A percentile compares a stretch with the other conserved stretches of the same genome.
phyloP scores from a whole-genome alignment of 331 rosid genomes.

The Rosa hybrid region DNA sequence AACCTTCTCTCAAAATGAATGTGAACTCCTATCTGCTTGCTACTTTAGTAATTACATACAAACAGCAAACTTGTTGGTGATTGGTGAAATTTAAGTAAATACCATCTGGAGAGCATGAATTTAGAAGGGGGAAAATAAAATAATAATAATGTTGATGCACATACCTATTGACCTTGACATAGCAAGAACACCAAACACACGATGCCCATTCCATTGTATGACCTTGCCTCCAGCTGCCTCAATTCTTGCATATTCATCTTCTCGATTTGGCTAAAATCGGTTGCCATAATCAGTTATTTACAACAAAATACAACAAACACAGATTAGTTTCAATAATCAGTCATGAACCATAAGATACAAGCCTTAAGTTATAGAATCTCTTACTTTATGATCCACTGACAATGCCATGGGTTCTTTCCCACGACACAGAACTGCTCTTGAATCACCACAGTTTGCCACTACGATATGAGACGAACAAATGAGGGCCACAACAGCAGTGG shows the following conservation, averaged over 20 bases:
- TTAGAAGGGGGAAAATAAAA: neutral
- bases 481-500: conserved; percentile 79
- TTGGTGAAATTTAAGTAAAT: neutral
- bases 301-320: conserved; percentile 20
- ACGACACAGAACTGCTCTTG: conserved; percentile 82
- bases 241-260: conserved; percentile 82
- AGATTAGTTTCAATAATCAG: conserved; percentile 30
- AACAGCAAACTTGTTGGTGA: neutral
- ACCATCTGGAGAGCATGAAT: conserved; percentile 8
- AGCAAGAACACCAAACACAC: conserved; percentile 90
- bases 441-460: conserved; percentile 87
- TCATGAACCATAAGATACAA: conserved; percentile 9
- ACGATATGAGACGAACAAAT: conserved; percentile 83
- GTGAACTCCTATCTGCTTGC: neutral
- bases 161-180: conserved; percentile 93
- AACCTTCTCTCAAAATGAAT: neutral
- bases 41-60: neutral
- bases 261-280: conserved; percentile 72
- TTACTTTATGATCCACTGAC: conserved; percentile 86
- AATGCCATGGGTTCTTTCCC: conserved; percentile 81
- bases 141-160: conserved; percentile 14
- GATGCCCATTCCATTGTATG: conserved; percentile 91
- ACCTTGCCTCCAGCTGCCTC: conserved; percentile 96
- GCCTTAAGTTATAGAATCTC: conserved; percentile 20
- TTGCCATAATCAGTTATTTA: conserved; percentile 7